A percentile compares a stretch with the other conserved stretches of the same genome.
Conservation (phyloP, 192 early-diverging fungal species). For the Glomus cerebriforme region DNA sequence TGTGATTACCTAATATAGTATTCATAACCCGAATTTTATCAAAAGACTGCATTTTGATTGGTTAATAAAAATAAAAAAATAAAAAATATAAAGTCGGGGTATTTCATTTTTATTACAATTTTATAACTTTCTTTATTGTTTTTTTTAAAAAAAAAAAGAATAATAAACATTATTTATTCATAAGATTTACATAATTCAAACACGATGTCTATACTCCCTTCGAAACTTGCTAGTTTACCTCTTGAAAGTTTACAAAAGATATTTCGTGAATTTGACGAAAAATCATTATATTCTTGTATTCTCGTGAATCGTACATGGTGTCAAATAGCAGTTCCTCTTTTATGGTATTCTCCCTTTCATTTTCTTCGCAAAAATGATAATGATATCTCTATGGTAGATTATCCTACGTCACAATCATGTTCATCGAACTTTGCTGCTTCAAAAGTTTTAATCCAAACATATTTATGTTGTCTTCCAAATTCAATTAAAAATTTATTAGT, state of each 20-base stretch:
- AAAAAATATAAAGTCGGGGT: no score
- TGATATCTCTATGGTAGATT: no score
- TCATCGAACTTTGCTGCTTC: not conserved
- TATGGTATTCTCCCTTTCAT: not conserved
- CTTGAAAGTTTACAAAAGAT: not conserved
- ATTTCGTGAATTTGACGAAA: not conserved
- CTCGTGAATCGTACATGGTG: not conserved
- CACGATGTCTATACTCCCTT: not conserved
- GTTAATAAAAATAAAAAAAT: no score
- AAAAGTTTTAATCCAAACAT: not conserved
- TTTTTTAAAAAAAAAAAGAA: no score
- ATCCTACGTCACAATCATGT: not conserved
- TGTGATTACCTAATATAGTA: no score
- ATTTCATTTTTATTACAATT: no score
- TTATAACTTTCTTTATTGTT: no score
- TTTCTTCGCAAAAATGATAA: not conserved
- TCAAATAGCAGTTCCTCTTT: not conserved
- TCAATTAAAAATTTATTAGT: not conserved
- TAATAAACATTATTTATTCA: no score
- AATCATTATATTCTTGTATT: not conserved
- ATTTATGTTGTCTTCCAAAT: not conserved
- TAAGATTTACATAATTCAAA: no score
- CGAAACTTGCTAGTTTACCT: not conserved
- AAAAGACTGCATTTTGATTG: no score
- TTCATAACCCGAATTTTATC: no score